Evolutionary conservation across 352 stramenopile genomes (phyloP).

Genomic region (Phytophthora pisi): DNA sequence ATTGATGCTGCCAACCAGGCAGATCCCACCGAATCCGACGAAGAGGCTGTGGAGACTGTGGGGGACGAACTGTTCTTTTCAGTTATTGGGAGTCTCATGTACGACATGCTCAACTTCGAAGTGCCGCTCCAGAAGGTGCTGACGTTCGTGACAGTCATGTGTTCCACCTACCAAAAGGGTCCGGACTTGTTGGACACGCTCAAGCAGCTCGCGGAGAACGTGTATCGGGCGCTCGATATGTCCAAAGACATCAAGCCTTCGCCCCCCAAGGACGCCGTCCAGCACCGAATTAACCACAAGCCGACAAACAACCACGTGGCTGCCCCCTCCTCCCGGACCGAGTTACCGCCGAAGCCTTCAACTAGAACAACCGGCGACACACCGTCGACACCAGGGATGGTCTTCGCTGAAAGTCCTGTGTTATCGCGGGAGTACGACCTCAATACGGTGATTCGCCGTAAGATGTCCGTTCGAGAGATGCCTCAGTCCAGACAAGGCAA

Average conservation of each 20-base stretch:
- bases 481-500: conserved; percentile 14
- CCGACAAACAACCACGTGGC: conserved; percentile 5
- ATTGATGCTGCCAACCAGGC: conserved; percentile 60
- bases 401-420: conserved; percentile 42
- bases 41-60: conserved; percentile 40
- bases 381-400: conserved; percentile 7
- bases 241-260: conserved; percentile 70
- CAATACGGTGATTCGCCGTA: conserved; percentile 79
- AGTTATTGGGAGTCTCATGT: conserved; percentile 79
- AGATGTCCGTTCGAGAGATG: conserved; percentile 70
- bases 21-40: conserved; percentile 45
- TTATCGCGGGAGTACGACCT: conserved; percentile 72
- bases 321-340: not conserved
- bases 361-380: conserved; percentile 3
- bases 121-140: conserved; percentile 73
- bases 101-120: conserved; percentile 88
- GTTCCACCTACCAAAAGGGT: conserved; percentile 80
- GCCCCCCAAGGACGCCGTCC: conserved; percentile 27
- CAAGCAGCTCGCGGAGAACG: conserved; percentile 82
- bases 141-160: conserved; percentile 84
- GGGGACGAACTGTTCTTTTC: conserved; percentile 85
- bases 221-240: conserved; percentile 77
- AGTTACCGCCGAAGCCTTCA: conserved; percentile 3
- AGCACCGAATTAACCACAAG: conserved; percentile 25
- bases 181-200: conserved; percentile 72